phyloP scores from a whole-genome alignment of 2,329 filamentous ascomycete species.

The Calonectria honghensis region DNA sequence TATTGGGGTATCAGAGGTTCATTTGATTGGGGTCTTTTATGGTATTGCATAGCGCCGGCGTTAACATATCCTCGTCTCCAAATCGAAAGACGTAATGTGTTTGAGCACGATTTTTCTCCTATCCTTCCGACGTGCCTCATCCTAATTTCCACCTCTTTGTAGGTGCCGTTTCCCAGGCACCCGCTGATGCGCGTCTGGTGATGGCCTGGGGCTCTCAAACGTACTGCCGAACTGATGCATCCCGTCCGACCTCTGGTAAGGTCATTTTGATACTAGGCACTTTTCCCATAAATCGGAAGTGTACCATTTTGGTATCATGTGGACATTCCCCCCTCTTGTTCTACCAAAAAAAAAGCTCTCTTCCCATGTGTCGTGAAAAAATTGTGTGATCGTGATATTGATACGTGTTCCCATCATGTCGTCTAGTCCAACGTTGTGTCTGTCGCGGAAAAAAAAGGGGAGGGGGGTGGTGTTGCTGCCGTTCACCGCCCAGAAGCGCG shows the following conservation, averaged over 20 bases:
- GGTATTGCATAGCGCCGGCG: conserved; percentile 57
- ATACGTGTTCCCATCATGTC: conserved; percentile 25
- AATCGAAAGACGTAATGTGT: conserved; percentile 48
- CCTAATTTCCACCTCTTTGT: conserved; percentile 47
- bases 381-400: conserved; percentile 30
- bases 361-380: conserved; percentile 30
- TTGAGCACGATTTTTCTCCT: conserved; percentile 39
- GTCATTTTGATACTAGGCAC: conserved; percentile 1
- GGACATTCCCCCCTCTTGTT: not conserved
- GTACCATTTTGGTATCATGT: not conserved
- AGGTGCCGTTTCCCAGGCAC: not conserved
- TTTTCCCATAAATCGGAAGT: not conserved
- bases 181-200: not conserved
- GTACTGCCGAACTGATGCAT: conserved; percentile 17
- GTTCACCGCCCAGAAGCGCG: conserved; percentile 46
- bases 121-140: conserved; percentile 32
- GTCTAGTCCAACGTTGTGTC: not conserved
- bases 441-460: not conserved
- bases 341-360: conserved; percentile 11
- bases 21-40: conserved; percentile 48
- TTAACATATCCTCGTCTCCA: conserved; percentile 48
- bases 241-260: conserved; percentile 5
- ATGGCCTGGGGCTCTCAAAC: not conserved
- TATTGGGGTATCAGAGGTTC: conserved; percentile 39
- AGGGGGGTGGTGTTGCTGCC: not conserved